phyloP scores from a whole-genome alignment of 257 asterid species.

The Solanum dulcamara region DNA sequence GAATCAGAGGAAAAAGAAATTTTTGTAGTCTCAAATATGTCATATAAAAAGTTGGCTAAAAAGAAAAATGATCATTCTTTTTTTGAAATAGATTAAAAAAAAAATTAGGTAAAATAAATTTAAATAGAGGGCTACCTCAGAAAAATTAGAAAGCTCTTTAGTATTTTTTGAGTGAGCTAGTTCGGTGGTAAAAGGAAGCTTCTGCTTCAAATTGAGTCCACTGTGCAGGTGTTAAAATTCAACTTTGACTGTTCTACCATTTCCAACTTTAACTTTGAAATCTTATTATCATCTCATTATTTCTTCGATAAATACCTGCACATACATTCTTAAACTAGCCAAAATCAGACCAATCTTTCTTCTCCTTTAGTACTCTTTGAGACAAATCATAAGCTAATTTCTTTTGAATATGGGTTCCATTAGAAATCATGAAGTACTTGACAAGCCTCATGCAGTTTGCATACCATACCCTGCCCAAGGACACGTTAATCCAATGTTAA shows the following conservation, averaged over 20 bases:
- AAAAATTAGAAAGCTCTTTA: no score
- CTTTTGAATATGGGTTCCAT: neutral
- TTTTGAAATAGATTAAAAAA: rapidly evolving
- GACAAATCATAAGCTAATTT: neutral
- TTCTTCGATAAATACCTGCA: neutral
- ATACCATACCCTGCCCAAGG: constrained; percentile 14
- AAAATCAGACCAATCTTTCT: neutral
- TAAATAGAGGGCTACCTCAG: no score
- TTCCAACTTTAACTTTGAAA: neutral
- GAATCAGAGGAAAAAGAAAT: no score
- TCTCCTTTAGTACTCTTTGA: neutral
- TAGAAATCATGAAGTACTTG: neutral
- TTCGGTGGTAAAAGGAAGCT: no score
- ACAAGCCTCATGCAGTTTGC: constrained; percentile 9
- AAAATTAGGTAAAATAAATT: no score
- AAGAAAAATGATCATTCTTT: no score
- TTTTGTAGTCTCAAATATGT: no score
- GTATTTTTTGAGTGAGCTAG: neutral
- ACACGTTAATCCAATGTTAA: constrained; percentile 5
- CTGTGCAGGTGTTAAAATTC: neutral
- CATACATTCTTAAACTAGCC: neutral
- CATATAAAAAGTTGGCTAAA: no score
- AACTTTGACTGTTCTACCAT: neutral
- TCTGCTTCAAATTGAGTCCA: neutral
- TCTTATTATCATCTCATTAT: neutral